Evolutionary conservation across 148 eudicot genomes (phyloP).

Genomic region (Salicornia ramosissima): DNA sequence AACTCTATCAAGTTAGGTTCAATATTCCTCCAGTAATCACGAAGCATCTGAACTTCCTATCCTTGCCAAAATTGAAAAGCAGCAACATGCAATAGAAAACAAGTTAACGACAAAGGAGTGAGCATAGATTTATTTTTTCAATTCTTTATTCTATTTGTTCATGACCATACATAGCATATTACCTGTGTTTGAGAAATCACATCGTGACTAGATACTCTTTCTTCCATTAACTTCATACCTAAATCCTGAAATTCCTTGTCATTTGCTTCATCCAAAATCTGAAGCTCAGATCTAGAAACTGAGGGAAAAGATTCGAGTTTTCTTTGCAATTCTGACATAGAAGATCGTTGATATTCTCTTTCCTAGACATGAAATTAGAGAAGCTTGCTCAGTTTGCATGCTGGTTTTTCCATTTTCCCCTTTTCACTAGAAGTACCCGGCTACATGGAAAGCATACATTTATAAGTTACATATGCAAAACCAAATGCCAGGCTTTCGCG

Average conservation of each 20-base stretch:
- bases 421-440: too few species aligned
- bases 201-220: constrained; percentile 29
- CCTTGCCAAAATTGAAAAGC: not conserved
- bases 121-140: not conserved
- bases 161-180: constrained; percentile 7
- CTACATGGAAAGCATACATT: not conserved
- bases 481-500: not conserved
- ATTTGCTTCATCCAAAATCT: constrained; percentile 52
- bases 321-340: constrained; percentile 58
- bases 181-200: constrained; percentile 40
- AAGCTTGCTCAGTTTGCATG: not conserved
- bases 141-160: not conserved
- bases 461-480: not conserved
- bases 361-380: constrained; percentile 40
- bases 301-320: constrained; percentile 46
- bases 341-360: constrained; percentile 44
- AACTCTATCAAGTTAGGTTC: constrained; percentile 45
- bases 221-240: constrained; percentile 41
- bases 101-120: constrained; percentile 11
- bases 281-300: constrained; percentile 37
- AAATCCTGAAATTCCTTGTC: constrained; percentile 68
- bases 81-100: not conserved
- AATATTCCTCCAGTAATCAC: constrained; percentile 71
- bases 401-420: too few species aligned
- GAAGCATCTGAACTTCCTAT: constrained; percentile 59